phyloP scores from a whole-genome alignment of 1,284 basidiomycete species.

The Tetrapyrgos nigripes region DNA sequence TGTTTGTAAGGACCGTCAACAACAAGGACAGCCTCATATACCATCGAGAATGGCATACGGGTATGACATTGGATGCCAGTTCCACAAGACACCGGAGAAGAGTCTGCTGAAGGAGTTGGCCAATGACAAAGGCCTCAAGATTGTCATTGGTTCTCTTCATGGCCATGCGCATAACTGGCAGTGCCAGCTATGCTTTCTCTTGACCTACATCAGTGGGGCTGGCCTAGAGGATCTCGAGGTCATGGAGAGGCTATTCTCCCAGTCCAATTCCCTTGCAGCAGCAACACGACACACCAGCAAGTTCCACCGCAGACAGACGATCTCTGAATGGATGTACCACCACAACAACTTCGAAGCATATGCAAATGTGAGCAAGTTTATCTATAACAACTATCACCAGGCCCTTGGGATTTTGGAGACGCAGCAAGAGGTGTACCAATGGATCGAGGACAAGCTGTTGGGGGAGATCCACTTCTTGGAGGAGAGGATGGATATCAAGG shows the following conservation, averaged over 20 bases:
- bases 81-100: neutral
- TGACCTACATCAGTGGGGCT: constrained; percentile 31
- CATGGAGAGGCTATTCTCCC: constrained; percentile 36
- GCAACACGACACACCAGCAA: constrained; percentile 20
- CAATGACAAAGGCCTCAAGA: neutral
- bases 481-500: constrained; percentile 12
- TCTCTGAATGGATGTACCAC: constrained; percentile 14
- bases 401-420: constrained; percentile 8
- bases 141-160: constrained; percentile 15
- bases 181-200: constrained; percentile 32
- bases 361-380: constrained; percentile 5
- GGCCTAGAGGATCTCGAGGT: constrained; percentile 39
- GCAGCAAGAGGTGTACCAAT: constrained; percentile 4
- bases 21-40: neutral
- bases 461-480: constrained; percentile 28
- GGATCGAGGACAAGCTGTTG: constrained; percentile 20
- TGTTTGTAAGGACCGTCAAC: neutral
- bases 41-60: neutral
- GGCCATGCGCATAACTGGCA: constrained; percentile 36
- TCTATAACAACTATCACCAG: constrained; percentile 13
- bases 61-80: constrained; percentile 6
- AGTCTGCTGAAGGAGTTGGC: constrained; percentile 10
- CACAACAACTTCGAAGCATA: constrained; percentile 6
- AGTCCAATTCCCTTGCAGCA: constrained; percentile 32
- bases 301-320: constrained; percentile 24